A percentile compares a stretch with the other conserved stretches of the same genome.
Conservation (phyloP, 352 stramenopile species). For the Phytophthora boehmeriae region DNA sequence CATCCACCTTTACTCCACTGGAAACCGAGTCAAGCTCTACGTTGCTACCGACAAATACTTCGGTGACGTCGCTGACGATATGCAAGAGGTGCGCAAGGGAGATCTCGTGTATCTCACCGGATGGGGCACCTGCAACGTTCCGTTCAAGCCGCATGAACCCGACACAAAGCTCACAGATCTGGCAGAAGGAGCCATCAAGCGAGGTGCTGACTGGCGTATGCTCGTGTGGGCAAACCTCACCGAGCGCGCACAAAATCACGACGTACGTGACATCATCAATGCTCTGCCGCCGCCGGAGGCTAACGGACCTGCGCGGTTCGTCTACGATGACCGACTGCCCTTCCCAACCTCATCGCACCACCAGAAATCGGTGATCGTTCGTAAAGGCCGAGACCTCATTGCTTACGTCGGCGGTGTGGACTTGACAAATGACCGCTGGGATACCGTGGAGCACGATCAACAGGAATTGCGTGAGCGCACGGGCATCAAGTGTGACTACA, state of each 20-base stretch:
- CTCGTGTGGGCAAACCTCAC: slow-evolving; percentile 59
- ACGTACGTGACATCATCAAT: slow-evolving; percentile 51
- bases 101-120: slow-evolving; percentile 51
- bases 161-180: slow-evolving; percentile 37
- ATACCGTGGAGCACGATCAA: slow-evolving; percentile 53
- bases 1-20: slow-evolving; percentile 35
- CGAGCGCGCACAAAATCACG: slow-evolving; percentile 44
- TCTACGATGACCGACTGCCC: slow-evolving; percentile 63
- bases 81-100: slow-evolving; percentile 12
- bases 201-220: slow-evolving; percentile 43
- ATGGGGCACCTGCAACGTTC: slow-evolving; percentile 59
- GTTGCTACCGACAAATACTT: slow-evolving; percentile 46
- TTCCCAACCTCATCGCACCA: slow-evolving; percentile 53
- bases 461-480: slow-evolving; percentile 27
- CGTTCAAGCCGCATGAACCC: slow-evolving; percentile 39
- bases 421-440: slow-evolving; percentile 50
- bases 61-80: slow-evolving; percentile 40
- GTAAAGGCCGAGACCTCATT: slow-evolving; percentile 30
- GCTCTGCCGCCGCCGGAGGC: slow-evolving; percentile 19
- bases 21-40: slow-evolving; percentile 50
- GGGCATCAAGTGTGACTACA: slow-evolving; percentile 23
- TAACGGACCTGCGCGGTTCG: slow-evolving; percentile 27
- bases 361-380: slow-evolving; percentile 64
- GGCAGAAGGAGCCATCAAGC: slow-evolving; percentile 28
- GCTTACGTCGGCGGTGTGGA: slow-evolving; percentile 56